Conservation (phyloP, 306 rosid species). For the Fragaria ananassa region DNA sequence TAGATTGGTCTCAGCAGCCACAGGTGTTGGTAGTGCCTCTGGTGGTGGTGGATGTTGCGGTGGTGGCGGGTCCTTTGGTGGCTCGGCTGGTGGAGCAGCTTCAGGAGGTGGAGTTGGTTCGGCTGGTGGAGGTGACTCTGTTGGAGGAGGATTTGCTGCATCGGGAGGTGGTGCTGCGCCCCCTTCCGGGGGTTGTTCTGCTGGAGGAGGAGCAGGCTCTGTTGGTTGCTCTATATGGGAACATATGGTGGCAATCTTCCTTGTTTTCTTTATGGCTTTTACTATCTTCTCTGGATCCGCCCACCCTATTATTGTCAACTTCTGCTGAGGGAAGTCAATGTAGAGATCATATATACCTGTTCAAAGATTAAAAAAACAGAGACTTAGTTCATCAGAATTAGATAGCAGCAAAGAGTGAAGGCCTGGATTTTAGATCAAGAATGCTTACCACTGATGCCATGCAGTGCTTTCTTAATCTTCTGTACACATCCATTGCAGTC, state of each 20-base stretch:
- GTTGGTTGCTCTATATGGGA: constrained; percentile 44
- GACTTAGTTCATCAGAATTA: background rate
- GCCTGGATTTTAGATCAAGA: background rate
- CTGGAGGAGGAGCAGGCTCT: constrained; percentile 35
- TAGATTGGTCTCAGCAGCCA: constrained; percentile 27
- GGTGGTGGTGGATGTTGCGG: constrained; percentile 31
- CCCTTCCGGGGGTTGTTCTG: constrained; percentile 31
- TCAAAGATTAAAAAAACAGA: constrained; percentile 1
- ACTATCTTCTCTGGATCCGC: constrained; percentile 74
- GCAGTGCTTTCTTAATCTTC: constrained; percentile 76
- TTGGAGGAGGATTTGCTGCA: constrained; percentile 20
- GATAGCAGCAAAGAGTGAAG: background rate
- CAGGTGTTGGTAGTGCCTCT: constrained; percentile 24
- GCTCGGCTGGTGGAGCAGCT: constrained; percentile 20
- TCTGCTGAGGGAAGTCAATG: constrained; percentile 64
- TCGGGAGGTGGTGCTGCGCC: constrained; percentile 26
- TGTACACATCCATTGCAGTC: constrained; percentile 95
- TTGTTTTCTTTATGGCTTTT: constrained; percentile 79
- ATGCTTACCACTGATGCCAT: constrained; percentile 64
- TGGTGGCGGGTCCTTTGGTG: constrained; percentile 32
- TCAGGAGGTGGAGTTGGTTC: constrained; percentile 33
- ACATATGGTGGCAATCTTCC: constrained; percentile 70
- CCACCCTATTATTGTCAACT: constrained; percentile 73
- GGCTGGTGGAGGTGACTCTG: constrained; percentile 19
- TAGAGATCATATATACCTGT: constrained; percentile 75